Conservation (phyloP, 495 filamentous ascomycete species). For the Aspergillus wentii region DNA sequence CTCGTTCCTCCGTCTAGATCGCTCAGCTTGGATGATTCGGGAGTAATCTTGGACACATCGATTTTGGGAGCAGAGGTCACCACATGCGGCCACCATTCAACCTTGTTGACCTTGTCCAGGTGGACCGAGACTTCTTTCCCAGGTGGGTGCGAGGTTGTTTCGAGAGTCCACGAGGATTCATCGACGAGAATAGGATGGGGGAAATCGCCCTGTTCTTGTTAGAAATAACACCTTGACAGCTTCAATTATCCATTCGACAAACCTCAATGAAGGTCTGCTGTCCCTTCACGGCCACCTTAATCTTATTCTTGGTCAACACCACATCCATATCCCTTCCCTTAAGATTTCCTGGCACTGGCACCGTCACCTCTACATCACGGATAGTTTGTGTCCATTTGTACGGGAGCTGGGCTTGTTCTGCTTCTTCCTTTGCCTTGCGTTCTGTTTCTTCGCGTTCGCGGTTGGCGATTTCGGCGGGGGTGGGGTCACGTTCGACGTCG, state of each 20-base stretch:
- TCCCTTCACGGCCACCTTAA: slow-evolving; percentile 84
- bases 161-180: slow-evolving; percentile 93
- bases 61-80: slow-evolving; percentile 74
- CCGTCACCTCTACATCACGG: slow-evolving; percentile 75
- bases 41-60: slow-evolving; percentile 90
- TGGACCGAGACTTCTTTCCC: slow-evolving; percentile 82
- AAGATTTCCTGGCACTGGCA: slow-evolving; percentile 71
- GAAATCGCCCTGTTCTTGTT: slow-evolving; percentile 63
- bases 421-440: slow-evolving; percentile 69
- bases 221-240: neutral
- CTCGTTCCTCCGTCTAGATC: slow-evolving; percentile 95
- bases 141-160: slow-evolving; percentile 51
- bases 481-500: slow-evolving; percentile 39
- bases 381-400: slow-evolving; percentile 99
- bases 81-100: slow-evolving; percentile 97
- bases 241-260: slow-evolving; percentile 15
- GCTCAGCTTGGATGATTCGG: slow-evolving; percentile 82
- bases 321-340: slow-evolving; percentile 83
- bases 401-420: slow-evolving; percentile 85
- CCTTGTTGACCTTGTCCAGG: slow-evolving; percentile 94
- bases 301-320: slow-evolving; percentile 70
- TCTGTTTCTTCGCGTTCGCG: slow-evolving; percentile 57
- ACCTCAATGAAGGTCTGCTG: slow-evolving; percentile 84
- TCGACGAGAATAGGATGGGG: slow-evolving; percentile 74
- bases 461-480: slow-evolving; percentile 45